Base-by-base conservation (phyloP, 2,329 filamentous ascomycete species). In the Fusarium duplospermum region DNA sequence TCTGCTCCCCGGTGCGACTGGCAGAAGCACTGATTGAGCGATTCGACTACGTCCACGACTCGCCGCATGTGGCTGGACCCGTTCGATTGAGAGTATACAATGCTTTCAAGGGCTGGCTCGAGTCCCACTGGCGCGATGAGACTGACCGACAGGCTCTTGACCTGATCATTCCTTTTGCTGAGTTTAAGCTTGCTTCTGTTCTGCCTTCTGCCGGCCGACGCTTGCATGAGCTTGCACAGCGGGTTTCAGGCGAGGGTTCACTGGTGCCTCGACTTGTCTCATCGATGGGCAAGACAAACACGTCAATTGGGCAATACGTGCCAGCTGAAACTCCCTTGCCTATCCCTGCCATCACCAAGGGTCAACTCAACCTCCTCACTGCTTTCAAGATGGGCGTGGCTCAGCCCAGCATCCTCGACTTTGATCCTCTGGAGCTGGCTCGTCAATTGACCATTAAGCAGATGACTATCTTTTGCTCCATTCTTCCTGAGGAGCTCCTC, bases 91-190 rank as follows among this genome's bases (percentile, higher is more conserved):
- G 96, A 61, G 94, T 98, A 2, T 98, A 97, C 86, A 98, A 99
- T 81, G 92, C 95, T 66, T 94, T 99, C 87, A 99, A 99, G 83
- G 93, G 94, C 47, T 99, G 96, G 96, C 86, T 99, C 22, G 96
- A 98, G 84, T 96, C 93, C 8, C 95, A 99, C 83, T 99, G 96
- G 96, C 91, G 93, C 57, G 91, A 94, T 72, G 91, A 94, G 68
- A 91, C 92, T 13, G 96, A 99, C 80, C 89, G 90, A 62, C 88
- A 90, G 14, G 94, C 95, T 1, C 86, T 99, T 10, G 86, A 89
- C 1, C 86, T 93, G 58, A 97, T 99, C 72, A 87, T 93, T 36
- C 87, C 90, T 1, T 99, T 99, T 82, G 95, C 96, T 3, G 90
- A 92, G 74, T 88, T 89, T 56, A 93, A 93, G 73, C 87, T 99